Percentiles rank a stretch among this genome's conserved stretches.
These are phyloP conservation scores for Skeletonema potamos DNA, from an alignment of 108 stramenopile species.

Conservation along the genomic window DNA sequence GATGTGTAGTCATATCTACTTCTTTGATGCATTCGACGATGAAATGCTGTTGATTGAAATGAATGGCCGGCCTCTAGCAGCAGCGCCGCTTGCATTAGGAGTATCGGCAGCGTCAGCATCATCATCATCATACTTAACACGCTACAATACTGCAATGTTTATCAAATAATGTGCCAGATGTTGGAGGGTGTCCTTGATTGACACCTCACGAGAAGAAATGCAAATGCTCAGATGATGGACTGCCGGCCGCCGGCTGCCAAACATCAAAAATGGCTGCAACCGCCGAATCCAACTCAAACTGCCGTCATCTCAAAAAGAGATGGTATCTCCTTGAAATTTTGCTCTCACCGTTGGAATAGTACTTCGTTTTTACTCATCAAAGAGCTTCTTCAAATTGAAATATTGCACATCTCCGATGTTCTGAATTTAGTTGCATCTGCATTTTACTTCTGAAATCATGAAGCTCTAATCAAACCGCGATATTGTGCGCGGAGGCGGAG, in stretches of 20 bases:
- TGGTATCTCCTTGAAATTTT: background rate
- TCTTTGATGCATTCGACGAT: background rate
- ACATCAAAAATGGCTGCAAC: too few species aligned
- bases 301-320: too few species aligned
- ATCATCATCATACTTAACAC: too few species aligned
- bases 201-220: too few species aligned
- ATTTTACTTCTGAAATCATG: too few species aligned
- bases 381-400: background rate
- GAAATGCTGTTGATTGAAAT: background rate
- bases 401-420: background rate
- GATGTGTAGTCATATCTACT: background rate
- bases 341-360: background rate
- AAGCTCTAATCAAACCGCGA: too few species aligned
- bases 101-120: background rate
- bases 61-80: background rate
- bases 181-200: background rate
- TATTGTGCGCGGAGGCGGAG: background rate
- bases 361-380: background rate
- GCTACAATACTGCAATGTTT: background rate
- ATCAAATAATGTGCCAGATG: background rate
- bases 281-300: too few species aligned
- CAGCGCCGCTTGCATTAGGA: background rate
- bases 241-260: too few species aligned
- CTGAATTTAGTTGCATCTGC: too few species aligned
- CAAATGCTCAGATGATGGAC: too few species aligned